phyloP scores from a whole-genome alignment of 2,329 filamentous ascomycete species.

The Thielaviopsis ethacetica region DNA sequence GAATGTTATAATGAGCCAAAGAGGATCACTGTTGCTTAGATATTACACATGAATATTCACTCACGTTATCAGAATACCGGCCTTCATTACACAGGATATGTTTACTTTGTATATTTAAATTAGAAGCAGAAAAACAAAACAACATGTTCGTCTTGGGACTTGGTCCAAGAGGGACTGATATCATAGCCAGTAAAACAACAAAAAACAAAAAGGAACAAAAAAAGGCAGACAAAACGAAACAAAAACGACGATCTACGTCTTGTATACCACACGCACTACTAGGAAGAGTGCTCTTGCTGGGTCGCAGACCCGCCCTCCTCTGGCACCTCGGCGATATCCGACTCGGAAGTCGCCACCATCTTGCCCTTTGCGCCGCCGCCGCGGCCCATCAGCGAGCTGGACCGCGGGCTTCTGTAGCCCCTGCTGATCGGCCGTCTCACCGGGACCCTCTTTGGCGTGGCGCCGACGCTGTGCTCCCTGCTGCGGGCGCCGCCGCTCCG shows the following conservation, averaged over 20 bases:
- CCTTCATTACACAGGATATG: too few relatives aligned
- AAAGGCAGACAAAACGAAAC: conserved; percentile 11
- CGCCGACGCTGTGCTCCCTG: not conserved
- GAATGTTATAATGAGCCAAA: too few relatives aligned
- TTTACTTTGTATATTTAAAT: not conserved
- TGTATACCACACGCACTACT: not conserved
- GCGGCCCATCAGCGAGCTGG: not conserved
- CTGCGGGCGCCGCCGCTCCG: not conserved
- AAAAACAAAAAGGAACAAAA: not conserved
- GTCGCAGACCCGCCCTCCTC: not conserved
- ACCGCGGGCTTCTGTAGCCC: not conserved
- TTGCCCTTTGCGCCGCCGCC: not conserved
- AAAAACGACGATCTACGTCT: not conserved
- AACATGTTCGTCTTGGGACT: conserved; percentile 4
- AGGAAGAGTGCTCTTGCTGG: not conserved
- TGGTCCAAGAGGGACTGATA: conserved; percentile 5
- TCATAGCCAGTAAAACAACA: not conserved
- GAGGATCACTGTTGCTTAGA: too few relatives aligned
- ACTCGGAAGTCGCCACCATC: not conserved
- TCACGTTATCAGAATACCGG: too few relatives aligned
- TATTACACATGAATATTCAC: not conserved
- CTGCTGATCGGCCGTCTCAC: not conserved
- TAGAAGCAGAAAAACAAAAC: not conserved
- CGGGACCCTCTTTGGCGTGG: not conserved
- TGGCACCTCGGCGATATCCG: not conserved